Evolutionary conservation across 257 asterid genomes (phyloP).

Genomic region (Paulownia fortunei): DNA sequence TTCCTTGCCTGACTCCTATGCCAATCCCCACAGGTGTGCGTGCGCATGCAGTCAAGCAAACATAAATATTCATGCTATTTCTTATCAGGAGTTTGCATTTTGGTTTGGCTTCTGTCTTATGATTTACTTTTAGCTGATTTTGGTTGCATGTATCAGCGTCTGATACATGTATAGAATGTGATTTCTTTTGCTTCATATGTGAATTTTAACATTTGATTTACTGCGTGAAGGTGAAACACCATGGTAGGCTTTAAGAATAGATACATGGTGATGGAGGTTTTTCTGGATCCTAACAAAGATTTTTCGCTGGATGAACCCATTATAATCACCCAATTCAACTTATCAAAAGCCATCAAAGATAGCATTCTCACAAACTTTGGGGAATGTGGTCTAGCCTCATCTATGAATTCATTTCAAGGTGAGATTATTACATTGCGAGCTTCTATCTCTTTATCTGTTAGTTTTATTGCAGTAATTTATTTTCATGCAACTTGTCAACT

Average conservation of each 20-base stretch:
- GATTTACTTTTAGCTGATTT: neutral
- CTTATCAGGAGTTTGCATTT: neutral
- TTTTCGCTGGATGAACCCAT: constrained; percentile 64
- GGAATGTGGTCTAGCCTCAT: constrained; percentile 89
- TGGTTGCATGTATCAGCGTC: neutral
- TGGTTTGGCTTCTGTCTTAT: neutral
- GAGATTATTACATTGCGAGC: constrained; percentile 17
- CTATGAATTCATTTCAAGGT: constrained; percentile 79
- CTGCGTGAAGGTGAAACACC: constrained; percentile 38
- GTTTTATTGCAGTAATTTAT: constrained; percentile 1
- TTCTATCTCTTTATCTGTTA: neutral
- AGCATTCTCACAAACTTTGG: constrained; percentile 84
- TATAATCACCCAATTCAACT: constrained; percentile 68
- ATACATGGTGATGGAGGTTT: constrained; percentile 85
- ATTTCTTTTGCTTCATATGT: neutral
- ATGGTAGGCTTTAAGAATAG: constrained; percentile 96
- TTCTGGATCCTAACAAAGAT: constrained; percentile 80
- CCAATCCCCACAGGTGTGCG: no score
- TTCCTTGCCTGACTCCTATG: neutral
- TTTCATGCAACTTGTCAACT: neutral
- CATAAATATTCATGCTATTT: neutral
- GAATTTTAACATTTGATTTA: constrained; percentile 14
- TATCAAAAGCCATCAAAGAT: constrained; percentile 66
- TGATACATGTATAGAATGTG: neutral
- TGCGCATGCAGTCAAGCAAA: neutral